A percentile compares a stretch with the other conserved stretches of the same genome.
Evolutionary conservation across 1,284 basidiomycete genomes (phyloP).

Genomic region (Thelephora terrestris): DNA sequence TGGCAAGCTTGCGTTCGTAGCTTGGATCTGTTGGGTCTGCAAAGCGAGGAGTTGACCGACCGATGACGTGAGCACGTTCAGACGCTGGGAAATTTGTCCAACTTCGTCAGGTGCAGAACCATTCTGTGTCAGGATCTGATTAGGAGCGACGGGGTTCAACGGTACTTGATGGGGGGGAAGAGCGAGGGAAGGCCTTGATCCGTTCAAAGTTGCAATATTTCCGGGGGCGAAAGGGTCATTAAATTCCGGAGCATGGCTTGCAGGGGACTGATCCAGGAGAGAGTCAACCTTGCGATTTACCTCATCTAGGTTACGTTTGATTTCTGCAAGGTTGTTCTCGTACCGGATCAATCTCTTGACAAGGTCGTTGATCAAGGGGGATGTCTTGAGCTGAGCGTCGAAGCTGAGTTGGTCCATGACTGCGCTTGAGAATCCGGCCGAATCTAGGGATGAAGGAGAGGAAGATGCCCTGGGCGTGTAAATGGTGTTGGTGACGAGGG

Average conservation of each 20-base stretch:
- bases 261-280: conserved; percentile 56
- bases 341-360: conserved; percentile 64
- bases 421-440: conserved; percentile 49
- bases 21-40: conserved; percentile 60
- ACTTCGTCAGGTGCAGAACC: conserved; percentile 47
- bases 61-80: conserved; percentile 77
- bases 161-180: conserved; percentile 16
- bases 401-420: conserved; percentile 38
- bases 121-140: conserved; percentile 41
- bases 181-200: conserved; percentile 50
- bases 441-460: conserved; percentile 68
- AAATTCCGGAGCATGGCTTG: conserved; percentile 52
- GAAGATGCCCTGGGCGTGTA: conserved; percentile 42
- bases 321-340: conserved; percentile 61
- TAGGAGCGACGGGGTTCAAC: conserved; percentile 46
- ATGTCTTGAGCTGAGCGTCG: conserved; percentile 62
- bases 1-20: conserved; percentile 26
- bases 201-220: conserved; percentile 29
- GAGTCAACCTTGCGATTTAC: conserved; percentile 69
- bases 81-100: conserved; percentile 65
- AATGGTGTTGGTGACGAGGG: conserved; percentile 21
- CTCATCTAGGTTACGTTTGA: conserved; percentile 65
- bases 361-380: conserved; percentile 66
- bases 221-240: conserved; percentile 60
- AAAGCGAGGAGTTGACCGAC: conserved; percentile 76